Evolutionary conservation across 2,329 filamentous ascomycete genomes (phyloP), one percentile per base, ranked within the genome.

Genomic region (Verticillium nubilum): DNA sequence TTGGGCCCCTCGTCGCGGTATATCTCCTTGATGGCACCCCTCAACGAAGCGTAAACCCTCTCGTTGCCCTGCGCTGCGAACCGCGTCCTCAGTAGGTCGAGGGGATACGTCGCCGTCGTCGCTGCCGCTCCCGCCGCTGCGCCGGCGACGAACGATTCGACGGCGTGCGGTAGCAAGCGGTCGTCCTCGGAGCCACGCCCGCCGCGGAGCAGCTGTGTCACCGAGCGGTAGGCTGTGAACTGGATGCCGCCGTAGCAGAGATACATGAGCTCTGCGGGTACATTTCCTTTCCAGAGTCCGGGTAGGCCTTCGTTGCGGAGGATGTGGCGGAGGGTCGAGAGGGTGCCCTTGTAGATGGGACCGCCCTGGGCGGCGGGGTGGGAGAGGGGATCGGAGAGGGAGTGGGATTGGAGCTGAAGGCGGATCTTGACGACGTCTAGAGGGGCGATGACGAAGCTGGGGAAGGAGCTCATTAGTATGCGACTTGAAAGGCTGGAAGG

Each of bases 351-450:
- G 77, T 94, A 91, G 62, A 81, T 70, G 53, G 78, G 77, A 15
- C 78, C 76, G 65, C 78, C 78, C 58, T 72, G 74, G 13, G 79
- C 72, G 61, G 76, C 64, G 64, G 77, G 77, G 63, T 85, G 80
- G 53, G 86, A 82, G 10, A 86, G 74, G 2, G 91, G 89, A 69
- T 94, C 89, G 67, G 88, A 89, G 61, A 91, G 84, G 55, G 91
- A 92, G 77, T 96, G 90, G 52, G 90, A 86, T 74, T 98, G 95
- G 19, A 99, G 86, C 73, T 99, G 95, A 53, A 98, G 87, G 54
- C 95, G 91, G 76, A 99, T 99, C 80, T 99, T 98, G 77, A 98
- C 87, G 63, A 99, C 95, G 74, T 99, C 95, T 66, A 99, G 89
- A 58, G 95, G 95, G 19, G 95, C 92, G 71, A 98, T 89, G 70